phyloP scores from a whole-genome alignment of 2,329 filamentous ascomycete genomes.

The Cercospora zeae-maydis region DNA sequence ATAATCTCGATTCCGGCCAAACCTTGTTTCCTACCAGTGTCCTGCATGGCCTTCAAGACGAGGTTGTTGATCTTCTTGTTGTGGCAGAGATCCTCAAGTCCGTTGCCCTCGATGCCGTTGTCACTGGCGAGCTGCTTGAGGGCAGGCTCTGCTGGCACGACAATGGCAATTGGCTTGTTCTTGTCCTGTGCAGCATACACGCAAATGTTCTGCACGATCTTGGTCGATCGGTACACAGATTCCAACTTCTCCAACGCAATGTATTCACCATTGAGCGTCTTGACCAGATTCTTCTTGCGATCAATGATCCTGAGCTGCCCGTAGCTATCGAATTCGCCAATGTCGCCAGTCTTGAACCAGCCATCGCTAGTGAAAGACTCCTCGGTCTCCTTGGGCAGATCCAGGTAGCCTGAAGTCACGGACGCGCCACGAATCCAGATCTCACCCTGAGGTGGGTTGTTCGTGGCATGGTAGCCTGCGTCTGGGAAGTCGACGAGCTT shows the following conservation, averaged over 20 bases:
- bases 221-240: constrained; percentile 76
- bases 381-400: constrained; percentile 79
- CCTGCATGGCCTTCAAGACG: constrained; percentile 69
- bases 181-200: constrained; percentile 74
- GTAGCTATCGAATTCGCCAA: constrained; percentile 78
- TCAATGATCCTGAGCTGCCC: constrained; percentile 87
- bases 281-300: constrained; percentile 97
- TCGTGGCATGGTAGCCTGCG: constrained; percentile 75
- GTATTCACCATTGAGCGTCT: constrained; percentile 93
- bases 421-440: constrained; percentile 79
- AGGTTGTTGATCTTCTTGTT: constrained; percentile 61
- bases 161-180: constrained; percentile 76
- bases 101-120: constrained; percentile 58
- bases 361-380: constrained; percentile 76
- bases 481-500: constrained; percentile 91
- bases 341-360: constrained; percentile 97
- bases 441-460: constrained; percentile 80
- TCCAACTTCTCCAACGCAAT: constrained; percentile 95
- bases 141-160: constrained; percentile 59
- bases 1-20: constrained; percentile 70
- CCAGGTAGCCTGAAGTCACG: constrained; percentile 74
- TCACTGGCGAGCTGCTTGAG: constrained; percentile 55
- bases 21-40: constrained; percentile 61
- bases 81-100: constrained; percentile 64
- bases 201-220: constrained; percentile 82